Evolutionary conservation across 192 early-diverging fungal genomes (phyloP).

Genomic region (Podila epigama): DNA sequence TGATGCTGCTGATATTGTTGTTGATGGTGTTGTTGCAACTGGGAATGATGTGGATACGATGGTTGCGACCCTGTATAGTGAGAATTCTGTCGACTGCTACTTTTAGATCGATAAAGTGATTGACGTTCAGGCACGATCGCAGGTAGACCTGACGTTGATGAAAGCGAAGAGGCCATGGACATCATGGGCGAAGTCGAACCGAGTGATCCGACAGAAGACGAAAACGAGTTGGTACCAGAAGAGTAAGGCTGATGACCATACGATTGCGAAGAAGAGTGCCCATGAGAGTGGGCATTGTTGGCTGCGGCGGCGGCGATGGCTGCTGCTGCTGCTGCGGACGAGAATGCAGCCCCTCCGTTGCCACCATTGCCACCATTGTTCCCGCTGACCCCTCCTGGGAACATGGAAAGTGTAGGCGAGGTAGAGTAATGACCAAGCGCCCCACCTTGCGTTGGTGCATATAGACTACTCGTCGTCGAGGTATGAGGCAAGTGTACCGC

Average conservation of each 20-base stretch:
- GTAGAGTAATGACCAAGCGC: slow-evolving; percentile 22
- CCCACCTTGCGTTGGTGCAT: neutral
- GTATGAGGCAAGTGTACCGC: slow-evolving; percentile 25
- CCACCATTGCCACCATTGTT: slow-evolving; percentile 1
- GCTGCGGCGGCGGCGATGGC: slow-evolving; percentile 11
- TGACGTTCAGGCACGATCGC: slow-evolving; percentile 45
- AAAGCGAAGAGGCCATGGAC: slow-evolving; percentile 41
- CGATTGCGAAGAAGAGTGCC: neutral
- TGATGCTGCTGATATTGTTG: neutral
- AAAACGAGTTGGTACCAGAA: slow-evolving; percentile 31
- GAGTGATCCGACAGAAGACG: slow-evolving; percentile 33
- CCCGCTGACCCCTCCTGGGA: slow-evolving; percentile 18
- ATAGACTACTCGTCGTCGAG: slow-evolving; percentile 9
- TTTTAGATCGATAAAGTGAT: slow-evolving; percentile 45
- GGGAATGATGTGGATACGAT: slow-evolving; percentile 12
- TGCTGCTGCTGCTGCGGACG: slow-evolving; percentile 11
- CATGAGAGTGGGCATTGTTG: neutral
- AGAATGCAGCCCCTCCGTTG: slow-evolving; percentile 8
- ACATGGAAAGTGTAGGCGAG: slow-evolving; percentile 24
- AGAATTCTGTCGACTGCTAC: slow-evolving; percentile 33
- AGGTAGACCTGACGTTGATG: slow-evolving; percentile 36
- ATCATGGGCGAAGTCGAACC: slow-evolving; percentile 44
- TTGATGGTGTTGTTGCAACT: neutral
- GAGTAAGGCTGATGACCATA: slow-evolving; percentile 23
- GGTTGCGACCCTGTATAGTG: slow-evolving; percentile 16